A percentile compares a stretch with the other conserved stretches of the same genome.
phyloP scores from a whole-genome alignment of 345 rosid genomes.

The Gossypium rotundifolium region DNA sequence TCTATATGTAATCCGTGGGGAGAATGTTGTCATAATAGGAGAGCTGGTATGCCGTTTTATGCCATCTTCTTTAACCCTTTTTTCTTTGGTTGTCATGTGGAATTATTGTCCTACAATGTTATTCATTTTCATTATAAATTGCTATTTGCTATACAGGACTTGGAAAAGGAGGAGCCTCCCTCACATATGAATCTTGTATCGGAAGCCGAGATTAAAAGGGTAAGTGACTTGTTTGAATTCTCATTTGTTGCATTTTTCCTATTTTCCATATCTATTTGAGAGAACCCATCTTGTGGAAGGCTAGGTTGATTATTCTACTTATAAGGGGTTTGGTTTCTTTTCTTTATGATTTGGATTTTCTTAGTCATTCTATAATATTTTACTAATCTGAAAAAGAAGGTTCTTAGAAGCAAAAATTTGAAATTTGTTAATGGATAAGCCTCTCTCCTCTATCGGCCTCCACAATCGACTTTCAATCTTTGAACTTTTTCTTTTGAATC shows the following conservation, averaged over 20 bases:
- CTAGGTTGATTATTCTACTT: neutral
- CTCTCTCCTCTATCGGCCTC: neutral
- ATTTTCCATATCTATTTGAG: neutral
- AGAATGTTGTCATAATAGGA: conserved; percentile 59
- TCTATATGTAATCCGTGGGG: conserved; percentile 42
- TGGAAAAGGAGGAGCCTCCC: conserved; percentile 68
- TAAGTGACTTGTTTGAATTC: conserved; percentile 15
- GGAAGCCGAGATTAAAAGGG: conserved; percentile 49
- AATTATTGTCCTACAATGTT: neutral
- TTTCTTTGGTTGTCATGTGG: neutral
- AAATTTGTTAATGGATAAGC: neutral
- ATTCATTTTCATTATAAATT: neutral
- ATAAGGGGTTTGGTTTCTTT: neutral
- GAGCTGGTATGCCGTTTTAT: conserved; percentile 58
- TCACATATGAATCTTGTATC: conserved; percentile 50
- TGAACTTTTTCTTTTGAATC: neutral
- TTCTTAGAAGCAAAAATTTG: neutral
- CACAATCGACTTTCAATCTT: neutral
- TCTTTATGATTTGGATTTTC: too few relatives aligned
- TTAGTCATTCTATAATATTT: neutral
- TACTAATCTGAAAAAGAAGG: neutral
- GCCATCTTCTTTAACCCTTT: neutral
- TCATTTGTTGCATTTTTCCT: neutral
- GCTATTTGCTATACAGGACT: conserved; percentile 29
- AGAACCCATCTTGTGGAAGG: neutral